Evolutionary conservation across 2,329 filamentous ascomycete species (phyloP), one percentile per base, ranked within the genome.

Genomic region (Blumeria graminis): DNA sequence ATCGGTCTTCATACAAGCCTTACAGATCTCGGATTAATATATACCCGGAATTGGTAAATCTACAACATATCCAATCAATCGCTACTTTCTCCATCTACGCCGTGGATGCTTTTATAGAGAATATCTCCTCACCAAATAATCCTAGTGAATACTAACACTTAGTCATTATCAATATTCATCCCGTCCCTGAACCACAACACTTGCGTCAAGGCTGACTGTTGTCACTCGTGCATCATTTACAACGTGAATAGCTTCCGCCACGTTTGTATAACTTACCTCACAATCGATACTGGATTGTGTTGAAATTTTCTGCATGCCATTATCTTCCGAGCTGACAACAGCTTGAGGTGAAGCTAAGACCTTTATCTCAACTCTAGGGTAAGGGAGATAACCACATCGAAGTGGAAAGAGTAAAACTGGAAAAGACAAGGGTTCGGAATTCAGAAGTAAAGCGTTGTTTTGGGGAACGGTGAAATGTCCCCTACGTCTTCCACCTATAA

Each of bases 221-320:
- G 22, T 28, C 22, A 28, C 22, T 4, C 22, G 22, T 4, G 85
- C 72, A 69, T 89, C 81, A 13, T 80, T 76, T 22, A 88, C 75
- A 1, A 94, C 85, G 54, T 82, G 70, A 1, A 95, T 75, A 41
- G 80, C 82, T 70, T 92, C 83, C 0, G 83, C 86, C 57, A 86
- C 72, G 64, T 86, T 92, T 62, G 78, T 74, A 63, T 83, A 84
- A 65, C 95, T 86, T 11, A 84, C 83, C 70, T 96, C 89, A 64
- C 81, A 87, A 2, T 69, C 76, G 62, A 74, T 70, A 62, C 60
- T 65, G 14, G 57, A 46, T 18, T 59, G 56, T 48, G 45, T 48
- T 48, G 45, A 48, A 33, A 28, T 28, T 48, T 48, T 13, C 13
- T 8, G 7, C 9, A 48, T 45, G 41, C n/a, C 14, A n/a, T 45